Conservation (phyloP, 495 filamentous ascomycete species). For the Aspergillus wentii region DNA sequence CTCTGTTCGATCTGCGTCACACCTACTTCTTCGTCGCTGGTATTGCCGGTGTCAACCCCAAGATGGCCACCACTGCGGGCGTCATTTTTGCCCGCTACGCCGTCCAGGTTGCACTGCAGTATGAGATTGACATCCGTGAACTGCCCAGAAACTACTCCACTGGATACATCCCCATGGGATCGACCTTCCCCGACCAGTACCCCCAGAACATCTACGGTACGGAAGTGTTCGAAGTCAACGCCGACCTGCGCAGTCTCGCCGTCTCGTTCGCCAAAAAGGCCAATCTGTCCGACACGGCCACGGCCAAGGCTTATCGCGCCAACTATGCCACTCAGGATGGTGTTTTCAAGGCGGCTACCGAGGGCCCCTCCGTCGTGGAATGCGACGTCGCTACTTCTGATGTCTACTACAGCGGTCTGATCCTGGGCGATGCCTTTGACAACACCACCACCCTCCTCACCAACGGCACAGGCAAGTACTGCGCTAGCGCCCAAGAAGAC, state of each 20-base stretch:
- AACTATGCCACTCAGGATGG: slow-evolving; percentile 42
- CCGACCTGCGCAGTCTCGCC: slow-evolving; percentile 51
- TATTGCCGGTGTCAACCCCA: slow-evolving; percentile 69
- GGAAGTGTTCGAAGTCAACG: slow-evolving; percentile 72
- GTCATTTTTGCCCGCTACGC: slow-evolving; percentile 65
- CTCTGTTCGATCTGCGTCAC: slow-evolving; percentile 57
- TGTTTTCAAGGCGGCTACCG: slow-evolving; percentile 46
- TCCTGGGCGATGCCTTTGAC: slow-evolving; percentile 59
- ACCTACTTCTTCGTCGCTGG: slow-evolving; percentile 71
- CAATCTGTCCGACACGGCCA: slow-evolving; percentile 48
- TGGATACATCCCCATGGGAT: slow-evolving; percentile 62
- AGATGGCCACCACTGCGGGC: slow-evolving; percentile 54
- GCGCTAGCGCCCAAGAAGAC: slow-evolving; percentile 70
- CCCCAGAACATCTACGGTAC: slow-evolving; percentile 65
- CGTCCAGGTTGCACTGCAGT: slow-evolving; percentile 68
- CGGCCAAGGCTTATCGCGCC: slow-evolving; percentile 53
- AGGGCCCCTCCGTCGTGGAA: slow-evolving; percentile 52
- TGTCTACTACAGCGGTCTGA: slow-evolving; percentile 63
- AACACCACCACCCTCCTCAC: slow-evolving; percentile 62
- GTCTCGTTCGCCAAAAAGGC: slow-evolving; percentile 51
- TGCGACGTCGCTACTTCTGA: slow-evolving; percentile 69
- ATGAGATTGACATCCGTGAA: slow-evolving; percentile 69
- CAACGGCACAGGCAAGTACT: slow-evolving; percentile 64
- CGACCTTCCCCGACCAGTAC: slow-evolving; percentile 49
- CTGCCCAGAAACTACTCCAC: slow-evolving; percentile 61